A percentile compares a stretch with the other conserved stretches of the same genome.
Evolutionary conservation across 495 filamentous ascomycete species (phyloP).

Genomic region (Thermothielavioides terrestris): DNA sequence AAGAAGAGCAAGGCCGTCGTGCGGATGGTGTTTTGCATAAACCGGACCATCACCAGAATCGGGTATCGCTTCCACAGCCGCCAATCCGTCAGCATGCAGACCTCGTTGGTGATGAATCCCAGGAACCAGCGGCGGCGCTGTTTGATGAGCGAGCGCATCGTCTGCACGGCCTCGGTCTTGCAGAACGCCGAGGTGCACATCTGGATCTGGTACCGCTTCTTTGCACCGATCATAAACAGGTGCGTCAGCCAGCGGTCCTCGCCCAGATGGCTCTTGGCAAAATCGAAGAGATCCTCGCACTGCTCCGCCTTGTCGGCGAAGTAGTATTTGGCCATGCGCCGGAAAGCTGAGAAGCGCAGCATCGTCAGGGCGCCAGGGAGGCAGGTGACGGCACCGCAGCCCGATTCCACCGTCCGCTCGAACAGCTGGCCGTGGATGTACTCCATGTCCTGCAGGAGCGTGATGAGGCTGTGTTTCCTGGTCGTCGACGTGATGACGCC

Average conservation of each 20-base stretch:
- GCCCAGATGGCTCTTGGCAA: constrained; percentile 88
- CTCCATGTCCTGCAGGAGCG: constrained; percentile 93
- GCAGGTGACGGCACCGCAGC: constrained; percentile 91
- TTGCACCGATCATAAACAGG: constrained; percentile 96
- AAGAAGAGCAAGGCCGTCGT: constrained; percentile 95
- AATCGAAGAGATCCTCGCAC: constrained; percentile 95
- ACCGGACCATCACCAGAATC: constrained; percentile 76
- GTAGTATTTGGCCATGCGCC: constrained; percentile 97
- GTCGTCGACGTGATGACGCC: constrained; percentile 96
- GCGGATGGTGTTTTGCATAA: constrained; percentile 94
- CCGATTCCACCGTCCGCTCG: constrained; percentile 92
- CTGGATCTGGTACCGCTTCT: constrained; percentile 88
- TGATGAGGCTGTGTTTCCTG: constrained; percentile 79
- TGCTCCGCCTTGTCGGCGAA: constrained; percentile 96
- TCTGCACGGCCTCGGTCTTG: constrained; percentile 96
- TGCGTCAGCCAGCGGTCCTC: constrained; percentile 98
- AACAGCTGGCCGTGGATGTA: constrained; percentile 97
- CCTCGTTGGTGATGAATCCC: constrained; percentile 96
- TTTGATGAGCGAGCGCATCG: constrained; percentile 77
- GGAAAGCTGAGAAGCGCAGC: constrained; percentile 90
- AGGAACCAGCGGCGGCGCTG: constrained; percentile 96
- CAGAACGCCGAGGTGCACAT: constrained; percentile 97
- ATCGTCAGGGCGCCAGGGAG: constrained; percentile 92
- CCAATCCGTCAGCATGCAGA: constrained; percentile 94
- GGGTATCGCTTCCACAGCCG: constrained; percentile 90